Conservation (phyloP, 371 early-diverging fungal species). For the Rhizopus arrhizus region DNA sequence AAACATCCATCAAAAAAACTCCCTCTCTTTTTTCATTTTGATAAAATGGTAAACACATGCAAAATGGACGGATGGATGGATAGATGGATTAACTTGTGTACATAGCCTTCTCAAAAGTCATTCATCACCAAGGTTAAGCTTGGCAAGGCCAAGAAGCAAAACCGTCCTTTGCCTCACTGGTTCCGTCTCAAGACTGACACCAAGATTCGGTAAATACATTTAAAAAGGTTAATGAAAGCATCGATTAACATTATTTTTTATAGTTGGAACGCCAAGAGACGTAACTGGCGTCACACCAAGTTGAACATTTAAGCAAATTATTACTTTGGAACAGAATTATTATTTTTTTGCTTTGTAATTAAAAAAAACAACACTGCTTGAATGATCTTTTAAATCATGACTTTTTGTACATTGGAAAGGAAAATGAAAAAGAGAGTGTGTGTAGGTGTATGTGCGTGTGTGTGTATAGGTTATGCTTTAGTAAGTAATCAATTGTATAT, state of each 20-base stretch:
- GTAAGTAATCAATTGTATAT: background rate
- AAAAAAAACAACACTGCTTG: background rate
- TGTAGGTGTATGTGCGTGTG: too few species aligned
- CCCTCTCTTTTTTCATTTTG: background rate
- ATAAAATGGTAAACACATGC: background rate
- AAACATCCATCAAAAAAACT: background rate
- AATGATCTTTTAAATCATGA: background rate
- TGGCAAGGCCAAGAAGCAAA: constrained; percentile 98
- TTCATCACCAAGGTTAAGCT: constrained; percentile 96
- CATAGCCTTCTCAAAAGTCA: constrained; percentile 91
- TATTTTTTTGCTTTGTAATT: constrained; percentile 4
- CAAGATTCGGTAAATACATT: constrained; percentile 76
- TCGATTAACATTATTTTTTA: background rate
- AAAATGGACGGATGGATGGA: background rate
- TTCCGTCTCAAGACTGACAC: constrained; percentile 94
- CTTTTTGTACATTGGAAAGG: background rate
- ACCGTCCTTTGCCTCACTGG: constrained; percentile 98
- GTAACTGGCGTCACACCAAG: constrained; percentile 99
- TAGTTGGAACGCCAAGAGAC: constrained; percentile 98
- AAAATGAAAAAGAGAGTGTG: background rate
- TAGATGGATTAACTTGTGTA: background rate
- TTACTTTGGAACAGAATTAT: constrained; percentile 41
- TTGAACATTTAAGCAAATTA: constrained; percentile 69
- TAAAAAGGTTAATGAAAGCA: background rate
- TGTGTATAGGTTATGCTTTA: background rate